phyloP scores from a whole-genome alignment of 108 stramenopile species.

The Conticribra guillardii region DNA sequence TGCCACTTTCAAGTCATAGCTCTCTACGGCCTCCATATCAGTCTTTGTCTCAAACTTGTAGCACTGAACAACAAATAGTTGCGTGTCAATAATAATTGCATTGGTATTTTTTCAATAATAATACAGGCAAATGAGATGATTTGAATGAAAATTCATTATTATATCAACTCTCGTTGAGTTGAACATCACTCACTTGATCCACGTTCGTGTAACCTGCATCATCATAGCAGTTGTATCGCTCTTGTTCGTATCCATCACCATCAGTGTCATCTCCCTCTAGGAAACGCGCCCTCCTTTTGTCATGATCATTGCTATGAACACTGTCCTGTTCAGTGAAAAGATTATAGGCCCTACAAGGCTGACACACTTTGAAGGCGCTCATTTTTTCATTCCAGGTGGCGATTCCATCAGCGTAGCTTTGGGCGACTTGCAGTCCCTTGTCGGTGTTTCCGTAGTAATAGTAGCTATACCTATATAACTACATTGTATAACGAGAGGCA shows the following conservation, averaged over 20 bases:
- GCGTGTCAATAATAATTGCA: no score
- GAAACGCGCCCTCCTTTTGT: constrained; percentile 1
- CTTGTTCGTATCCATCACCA: constrained; percentile 24
- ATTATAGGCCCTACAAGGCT: constrained; percentile 45
- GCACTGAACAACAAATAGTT: no score
- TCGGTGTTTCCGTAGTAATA: constrained; percentile 16
- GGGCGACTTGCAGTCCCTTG: constrained; percentile 10
- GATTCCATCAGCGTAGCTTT: constrained; percentile 5
- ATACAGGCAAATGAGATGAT: no score
- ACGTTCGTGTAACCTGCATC: constrained; percentile 42
- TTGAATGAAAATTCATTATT: no score
- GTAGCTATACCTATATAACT: no score
- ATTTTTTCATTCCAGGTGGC: constrained; percentile 37
- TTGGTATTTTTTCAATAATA: no score
- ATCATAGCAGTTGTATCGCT: constrained; percentile 39
- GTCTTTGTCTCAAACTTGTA: constrained; percentile 46
- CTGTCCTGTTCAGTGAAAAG: background rate
- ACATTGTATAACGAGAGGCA: no score
- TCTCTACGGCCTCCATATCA: constrained; percentile 3
- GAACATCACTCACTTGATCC: no score
- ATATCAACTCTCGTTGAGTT: no score
- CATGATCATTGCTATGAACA: background rate
- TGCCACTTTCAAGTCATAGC: constrained; percentile 18
- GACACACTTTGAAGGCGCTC: constrained; percentile 39
- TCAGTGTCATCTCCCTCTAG: constrained; percentile 26